Percentiles rank a stretch among this genome's conserved stretches.
These are phyloP conservation scores for Dichotomocladium elegans DNA, from an alignment of 371 early-diverging fungal species.

Conservation along the genomic window DNA sequence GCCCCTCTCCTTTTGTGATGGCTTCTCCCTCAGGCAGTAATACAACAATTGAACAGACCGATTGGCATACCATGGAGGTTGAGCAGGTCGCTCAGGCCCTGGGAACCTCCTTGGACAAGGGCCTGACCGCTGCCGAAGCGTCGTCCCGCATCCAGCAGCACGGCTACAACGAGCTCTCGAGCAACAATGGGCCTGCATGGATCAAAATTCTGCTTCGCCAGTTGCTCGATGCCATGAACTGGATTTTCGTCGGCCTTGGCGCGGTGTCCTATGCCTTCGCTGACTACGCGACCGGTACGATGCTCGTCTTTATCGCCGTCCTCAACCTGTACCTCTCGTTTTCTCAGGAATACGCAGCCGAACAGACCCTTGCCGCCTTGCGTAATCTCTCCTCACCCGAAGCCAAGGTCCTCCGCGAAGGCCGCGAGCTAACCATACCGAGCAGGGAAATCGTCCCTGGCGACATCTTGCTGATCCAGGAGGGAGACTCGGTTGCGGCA, in stretches of 20 bases:
- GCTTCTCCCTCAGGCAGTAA: too few species aligned
- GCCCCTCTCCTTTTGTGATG: too few species aligned
- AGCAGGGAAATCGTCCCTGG: slow-evolving; percentile 79
- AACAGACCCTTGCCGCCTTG: slow-evolving; percentile 84
- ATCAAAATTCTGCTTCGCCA: slow-evolving; percentile 74
- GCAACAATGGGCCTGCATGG: slow-evolving; percentile 56
- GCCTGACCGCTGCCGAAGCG: slow-evolving; percentile 13
- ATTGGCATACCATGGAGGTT: slow-evolving; percentile 16
- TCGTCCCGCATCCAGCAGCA: slow-evolving; percentile 8
- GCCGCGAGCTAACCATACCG: slow-evolving; percentile 55
- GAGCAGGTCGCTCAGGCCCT: slow-evolving; percentile 10
- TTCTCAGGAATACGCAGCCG: slow-evolving; percentile 84
- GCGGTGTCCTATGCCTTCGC: slow-evolving; percentile 46
- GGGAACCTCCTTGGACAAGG: slow-evolving; percentile 7
- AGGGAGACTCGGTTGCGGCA: slow-evolving; percentile 85
- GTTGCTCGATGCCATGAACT: slow-evolving; percentile 77
- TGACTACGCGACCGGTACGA: slow-evolving; percentile 62
- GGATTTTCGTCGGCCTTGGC: slow-evolving; percentile 72
- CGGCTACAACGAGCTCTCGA: slow-evolving; percentile 19
- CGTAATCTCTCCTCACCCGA: slow-evolving; percentile 74
- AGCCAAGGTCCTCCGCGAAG: slow-evolving; percentile 78
- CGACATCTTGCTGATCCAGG: slow-evolving; percentile 84
- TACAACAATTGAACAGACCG: not conserved
- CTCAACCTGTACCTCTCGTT: slow-evolving; percentile 81
- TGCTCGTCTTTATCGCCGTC: slow-evolving; percentile 68